These are phyloP conservation scores for Fusarium sp. DNA, from an alignment of 2,329 filamentous ascomycete genomes.

Conservation along the genomic window DNA sequence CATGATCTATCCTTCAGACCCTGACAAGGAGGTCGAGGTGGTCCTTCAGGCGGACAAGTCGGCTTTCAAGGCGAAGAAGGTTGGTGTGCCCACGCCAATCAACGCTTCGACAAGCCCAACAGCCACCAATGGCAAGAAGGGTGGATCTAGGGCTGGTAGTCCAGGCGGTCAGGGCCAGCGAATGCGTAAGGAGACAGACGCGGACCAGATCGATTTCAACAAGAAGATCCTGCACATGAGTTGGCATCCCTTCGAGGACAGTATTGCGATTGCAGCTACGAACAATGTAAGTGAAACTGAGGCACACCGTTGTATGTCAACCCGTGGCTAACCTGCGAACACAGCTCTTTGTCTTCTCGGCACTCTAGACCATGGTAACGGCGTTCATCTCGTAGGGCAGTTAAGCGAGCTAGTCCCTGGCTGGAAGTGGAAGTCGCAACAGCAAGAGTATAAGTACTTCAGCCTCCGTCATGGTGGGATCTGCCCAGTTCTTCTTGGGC, in stretches of 20 bases:
- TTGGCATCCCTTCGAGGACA: constrained; percentile 99
- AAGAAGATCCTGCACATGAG: constrained; percentile 99
- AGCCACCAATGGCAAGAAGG: constrained; percentile 82
- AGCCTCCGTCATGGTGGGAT: constrained; percentile 26
- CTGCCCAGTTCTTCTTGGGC: constrained; percentile 30
- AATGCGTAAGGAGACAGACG: constrained; percentile 99
- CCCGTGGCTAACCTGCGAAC: constrained; percentile 37
- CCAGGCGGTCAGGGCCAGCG: constrained; percentile 85
- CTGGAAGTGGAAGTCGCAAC: constrained; percentile 25
- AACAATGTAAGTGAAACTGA: constrained; percentile 84
- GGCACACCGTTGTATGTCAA: neutral
- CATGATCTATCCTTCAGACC: constrained; percentile 99
- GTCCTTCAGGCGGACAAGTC: constrained; percentile 98
- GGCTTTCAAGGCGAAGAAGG: constrained; percentile 99
- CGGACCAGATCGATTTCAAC: constrained; percentile 99
- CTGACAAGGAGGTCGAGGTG: constrained; percentile 95
- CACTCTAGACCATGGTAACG: constrained; percentile 62
- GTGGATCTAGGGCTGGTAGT: constrained; percentile 86
- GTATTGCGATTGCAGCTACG: constrained; percentile 98
- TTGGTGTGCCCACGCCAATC: constrained; percentile 96
- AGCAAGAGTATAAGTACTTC: constrained; percentile 28
- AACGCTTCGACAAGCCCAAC: constrained; percentile 81
- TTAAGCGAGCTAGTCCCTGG: constrained; percentile 27
- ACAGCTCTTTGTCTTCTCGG: constrained; percentile 82
- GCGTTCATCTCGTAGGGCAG: constrained; percentile 41